Base-by-base conservation (phyloP, 306 rosid species). In the Acacia acuminata region DNA sequence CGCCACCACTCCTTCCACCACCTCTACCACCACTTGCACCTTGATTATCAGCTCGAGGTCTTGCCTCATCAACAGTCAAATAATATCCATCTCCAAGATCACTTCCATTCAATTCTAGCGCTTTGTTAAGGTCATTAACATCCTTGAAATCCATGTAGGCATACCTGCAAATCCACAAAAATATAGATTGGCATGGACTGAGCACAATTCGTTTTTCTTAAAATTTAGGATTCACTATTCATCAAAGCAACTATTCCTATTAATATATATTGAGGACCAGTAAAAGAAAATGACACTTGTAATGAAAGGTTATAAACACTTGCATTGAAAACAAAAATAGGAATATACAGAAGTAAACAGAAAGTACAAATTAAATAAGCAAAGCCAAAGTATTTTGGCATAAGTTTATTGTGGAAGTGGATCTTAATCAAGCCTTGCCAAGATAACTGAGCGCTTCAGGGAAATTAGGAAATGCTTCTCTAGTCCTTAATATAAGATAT, bases 111-210 rank as follows among this genome's bases (percentile, higher is more conserved):
- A 92, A 85, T 75, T 89, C 97, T 0, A 96, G 69, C 8, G 99
- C 99, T 68, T 87, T 84, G 71, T 47, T 76, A 32, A 90, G 14
- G 69, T 84, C 14, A 27, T 76, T 82, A 1, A 24, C 20, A 60
- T 88, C 92, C 8, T 25, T 8, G 58, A 96, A 96, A 89, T 96
- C 99, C 80, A 96, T 2, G 83, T 94, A 96, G 3, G 99, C 98
- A 79, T 86, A 77, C 77, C 98, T 96, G 84, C 53, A 66, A 34
- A 65, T 40, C 3, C 56, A 56, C 15, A 19, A n/a, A 74, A 61
- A 80, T 20, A 8, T 42, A 38, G 51, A 64, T n/a, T 66, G 34
- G n/a, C 4, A 48, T 14, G 3, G 10, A 69, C 30, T n/a, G n/a
- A 27, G 44, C 7, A 55, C 25, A 55, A 50, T 0, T 22, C 17